phyloP scores from a whole-genome alignment of 352 stramenopile genomes.

The Pythium guiyangense region DNA sequence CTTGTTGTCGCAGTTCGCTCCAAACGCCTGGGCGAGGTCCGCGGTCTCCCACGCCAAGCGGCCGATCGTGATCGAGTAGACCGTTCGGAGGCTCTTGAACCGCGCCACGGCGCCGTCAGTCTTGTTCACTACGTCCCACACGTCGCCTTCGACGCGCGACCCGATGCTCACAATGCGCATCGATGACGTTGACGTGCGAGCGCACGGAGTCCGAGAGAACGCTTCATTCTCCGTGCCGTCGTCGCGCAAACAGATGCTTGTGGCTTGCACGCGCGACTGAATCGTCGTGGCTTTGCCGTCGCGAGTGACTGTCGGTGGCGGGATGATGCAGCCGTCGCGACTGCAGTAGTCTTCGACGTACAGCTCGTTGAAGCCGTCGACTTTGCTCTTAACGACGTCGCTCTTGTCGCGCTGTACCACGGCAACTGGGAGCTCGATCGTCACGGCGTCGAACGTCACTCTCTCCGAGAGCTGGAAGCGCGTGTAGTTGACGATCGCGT shows the following conservation, averaged over 20 bases:
- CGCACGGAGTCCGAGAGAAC: not conserved
- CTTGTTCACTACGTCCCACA: constrained; percentile 2
- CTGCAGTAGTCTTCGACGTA: not conserved
- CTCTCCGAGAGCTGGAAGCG: constrained; percentile 10
- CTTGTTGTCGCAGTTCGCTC: not conserved
- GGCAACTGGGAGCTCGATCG: constrained; percentile 13
- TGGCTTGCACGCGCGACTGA: not conserved
- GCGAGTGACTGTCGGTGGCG: not conserved
- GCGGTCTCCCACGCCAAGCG: constrained; percentile 3
- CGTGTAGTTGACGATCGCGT: constrained; percentile 7
- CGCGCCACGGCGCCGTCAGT: not conserved
- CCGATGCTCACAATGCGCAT: constrained; percentile 4
- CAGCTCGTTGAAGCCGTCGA: not conserved
- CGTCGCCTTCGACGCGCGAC: not conserved
- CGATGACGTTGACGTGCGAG: not conserved
- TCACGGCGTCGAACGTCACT: constrained; percentile 17
- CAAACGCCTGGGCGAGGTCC: not conserved
- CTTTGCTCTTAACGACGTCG: not conserved
- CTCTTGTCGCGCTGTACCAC: not conserved
- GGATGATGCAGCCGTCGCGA: constrained; percentile 1
- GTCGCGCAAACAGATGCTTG: not conserved
- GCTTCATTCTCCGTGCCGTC: not conserved
- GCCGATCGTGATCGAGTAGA: constrained; percentile 10
- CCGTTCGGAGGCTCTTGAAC: constrained; percentile 1
- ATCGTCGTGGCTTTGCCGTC: not conserved